These are phyloP conservation scores for Nectriaceae sp. DNA, from an alignment of 2,329 filamentous ascomycete species.

Conservation along the genomic window DNA sequence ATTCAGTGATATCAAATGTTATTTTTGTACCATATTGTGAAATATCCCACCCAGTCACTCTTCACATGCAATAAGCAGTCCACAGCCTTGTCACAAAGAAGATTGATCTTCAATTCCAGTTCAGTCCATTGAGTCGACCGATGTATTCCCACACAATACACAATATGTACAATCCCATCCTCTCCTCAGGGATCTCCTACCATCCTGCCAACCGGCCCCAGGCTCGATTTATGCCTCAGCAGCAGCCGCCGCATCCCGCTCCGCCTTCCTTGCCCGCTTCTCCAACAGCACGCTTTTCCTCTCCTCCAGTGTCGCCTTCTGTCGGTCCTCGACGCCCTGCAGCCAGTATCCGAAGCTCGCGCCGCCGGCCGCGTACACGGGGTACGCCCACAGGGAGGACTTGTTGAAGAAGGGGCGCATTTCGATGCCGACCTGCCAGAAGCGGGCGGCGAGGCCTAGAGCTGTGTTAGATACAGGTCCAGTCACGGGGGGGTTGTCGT, in stretches of 20 bases:
- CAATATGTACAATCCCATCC: conserved; percentile 25
- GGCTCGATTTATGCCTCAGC: conserved; percentile 26
- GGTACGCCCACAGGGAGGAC: conserved; percentile 87
- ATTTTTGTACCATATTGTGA: too few relatives aligned
- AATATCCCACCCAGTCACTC: too few relatives aligned
- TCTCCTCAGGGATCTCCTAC: neutral
- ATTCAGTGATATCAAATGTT: too few relatives aligned
- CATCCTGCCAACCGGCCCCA: conserved; percentile 5
- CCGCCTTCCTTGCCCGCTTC: conserved; percentile 74
- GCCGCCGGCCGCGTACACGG: conserved; percentile 81
- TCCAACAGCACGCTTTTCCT: conserved; percentile 81
- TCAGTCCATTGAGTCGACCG: conserved; percentile 26
- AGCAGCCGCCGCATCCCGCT: conserved; percentile 34
- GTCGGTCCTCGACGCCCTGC: conserved; percentile 82
- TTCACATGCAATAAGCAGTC: too few relatives aligned
- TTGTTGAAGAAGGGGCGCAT: conserved; percentile 93
- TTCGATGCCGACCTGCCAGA: conserved; percentile 98
- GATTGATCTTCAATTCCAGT: conserved; percentile 20
- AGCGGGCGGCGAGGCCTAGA: conserved; percentile 84
- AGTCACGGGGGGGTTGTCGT: neutral
- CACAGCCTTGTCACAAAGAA: conserved; percentile 9
- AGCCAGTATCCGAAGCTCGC: conserved; percentile 98
- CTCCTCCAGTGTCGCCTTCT: conserved; percentile 74
- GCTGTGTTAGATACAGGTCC: neutral
- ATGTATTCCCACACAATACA: conserved; percentile 23